phyloP scores from a whole-genome alignment of 176 grass and related monocot species.

The Rhynchospora pubera region DNA sequence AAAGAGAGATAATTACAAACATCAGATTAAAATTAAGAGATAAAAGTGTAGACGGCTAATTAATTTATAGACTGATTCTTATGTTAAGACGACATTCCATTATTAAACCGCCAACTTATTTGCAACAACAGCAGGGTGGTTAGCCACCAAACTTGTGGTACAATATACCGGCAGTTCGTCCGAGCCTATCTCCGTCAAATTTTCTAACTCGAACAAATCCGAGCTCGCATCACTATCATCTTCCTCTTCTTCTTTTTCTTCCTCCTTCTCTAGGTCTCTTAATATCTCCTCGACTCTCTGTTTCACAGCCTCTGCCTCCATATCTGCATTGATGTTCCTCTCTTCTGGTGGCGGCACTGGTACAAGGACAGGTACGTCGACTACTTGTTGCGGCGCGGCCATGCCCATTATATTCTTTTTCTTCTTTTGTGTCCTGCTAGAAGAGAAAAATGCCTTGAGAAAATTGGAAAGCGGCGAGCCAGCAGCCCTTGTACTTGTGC shows the following conservation, averaged over 20 bases:
- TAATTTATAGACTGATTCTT: background rate
- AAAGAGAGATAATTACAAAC: background rate
- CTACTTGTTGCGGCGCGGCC: background rate
- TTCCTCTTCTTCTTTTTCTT: slow-evolving; percentile 34
- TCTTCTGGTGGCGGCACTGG: background rate
- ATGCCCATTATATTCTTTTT: slow-evolving; percentile 13
- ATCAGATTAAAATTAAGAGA: background rate
- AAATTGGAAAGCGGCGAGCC: slow-evolving; percentile 12
- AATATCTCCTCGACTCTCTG: slow-evolving; percentile 58
- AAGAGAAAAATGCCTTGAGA: slow-evolving; percentile 19
- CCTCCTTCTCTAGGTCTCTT: slow-evolving; percentile 33
- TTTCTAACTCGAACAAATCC: slow-evolving; percentile 85
- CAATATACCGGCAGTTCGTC: slow-evolving; percentile 61
- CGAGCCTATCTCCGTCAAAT: slow-evolving; percentile 31
- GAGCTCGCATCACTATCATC: slow-evolving; percentile 59
- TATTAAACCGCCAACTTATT: background rate
- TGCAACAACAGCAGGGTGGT: slow-evolving; percentile 35
- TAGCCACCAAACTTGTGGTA: slow-evolving; percentile 40
- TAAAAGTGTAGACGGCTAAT: background rate
- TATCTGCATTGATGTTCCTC: background rate
- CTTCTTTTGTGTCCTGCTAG: slow-evolving; percentile 8
- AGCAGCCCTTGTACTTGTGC: background rate
- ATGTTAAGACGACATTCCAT: background rate
- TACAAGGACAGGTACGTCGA: background rate
- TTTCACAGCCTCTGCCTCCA: slow-evolving; percentile 33